These are phyloP conservation scores for Lasiosphaeria hispida DNA, from an alignment of 495 filamentous ascomycete genomes.

Conservation along the genomic window DNA sequence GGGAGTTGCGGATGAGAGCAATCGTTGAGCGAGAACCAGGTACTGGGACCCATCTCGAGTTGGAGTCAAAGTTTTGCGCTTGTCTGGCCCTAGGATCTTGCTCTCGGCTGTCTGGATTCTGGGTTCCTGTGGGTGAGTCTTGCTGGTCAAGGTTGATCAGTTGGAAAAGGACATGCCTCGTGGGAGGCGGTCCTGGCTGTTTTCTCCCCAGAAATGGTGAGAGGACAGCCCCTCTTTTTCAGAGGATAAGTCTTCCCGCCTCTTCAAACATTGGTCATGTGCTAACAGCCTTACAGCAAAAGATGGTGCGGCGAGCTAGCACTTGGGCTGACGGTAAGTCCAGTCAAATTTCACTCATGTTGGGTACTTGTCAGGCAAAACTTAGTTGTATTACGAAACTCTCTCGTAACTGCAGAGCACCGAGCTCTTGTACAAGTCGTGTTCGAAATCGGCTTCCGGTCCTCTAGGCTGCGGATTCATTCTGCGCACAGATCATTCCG, in stretches of 20 bases:
- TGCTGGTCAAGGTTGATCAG: constrained; percentile 22
- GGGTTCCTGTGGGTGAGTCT: constrained; percentile 23
- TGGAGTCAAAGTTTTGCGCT: constrained; percentile 94
- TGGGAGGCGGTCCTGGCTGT: constrained; percentile 46
- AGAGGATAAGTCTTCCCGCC: constrained; percentile 61
- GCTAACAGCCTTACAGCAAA: constrained; percentile 26
- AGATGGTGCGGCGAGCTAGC: constrained; percentile 5
- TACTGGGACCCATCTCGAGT: constrained; percentile 85
- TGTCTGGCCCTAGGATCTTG: constrained; percentile 56
- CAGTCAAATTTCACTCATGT: too few species aligned
- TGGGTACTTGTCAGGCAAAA: too few species aligned
- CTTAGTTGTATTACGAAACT: too few species aligned
- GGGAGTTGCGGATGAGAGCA: constrained; percentile 17
- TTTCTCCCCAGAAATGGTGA: constrained; percentile 38
- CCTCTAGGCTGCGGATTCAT: too few species aligned
- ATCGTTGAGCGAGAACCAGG: constrained; percentile 14
- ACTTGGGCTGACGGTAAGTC: too few species aligned
- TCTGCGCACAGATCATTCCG: too few species aligned
- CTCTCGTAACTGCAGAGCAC: too few species aligned
- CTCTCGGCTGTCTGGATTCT: constrained; percentile 18
- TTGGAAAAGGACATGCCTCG: constrained; percentile 39
- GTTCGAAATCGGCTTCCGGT: too few species aligned
- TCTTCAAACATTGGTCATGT: constrained; percentile 1
- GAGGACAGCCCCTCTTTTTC: constrained; percentile 56
- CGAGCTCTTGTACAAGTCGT: too few species aligned